phyloP scores from a whole-genome alignment of 2,329 filamentous ascomycete genomes.

The Stachybotrys echinatus region DNA sequence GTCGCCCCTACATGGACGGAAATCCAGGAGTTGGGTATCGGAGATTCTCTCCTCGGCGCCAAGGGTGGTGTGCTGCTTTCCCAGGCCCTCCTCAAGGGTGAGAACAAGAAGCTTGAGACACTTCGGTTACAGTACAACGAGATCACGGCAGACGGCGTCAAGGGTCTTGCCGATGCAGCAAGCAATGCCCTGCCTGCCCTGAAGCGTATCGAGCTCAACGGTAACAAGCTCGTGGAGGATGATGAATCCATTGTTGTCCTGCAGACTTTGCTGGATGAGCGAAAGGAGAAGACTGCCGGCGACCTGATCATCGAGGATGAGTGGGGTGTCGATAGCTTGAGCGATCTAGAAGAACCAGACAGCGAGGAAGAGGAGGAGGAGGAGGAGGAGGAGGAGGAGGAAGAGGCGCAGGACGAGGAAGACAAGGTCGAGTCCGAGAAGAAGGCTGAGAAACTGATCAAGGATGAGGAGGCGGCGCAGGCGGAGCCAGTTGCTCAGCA shows the following conservation, averaged over 20 bases:
- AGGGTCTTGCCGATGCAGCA: conserved; percentile 64
- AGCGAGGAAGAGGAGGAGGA: conserved; percentile 66
- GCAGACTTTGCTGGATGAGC: conserved; percentile 65
- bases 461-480: conserved; percentile 67
- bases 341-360: conserved; percentile 76
- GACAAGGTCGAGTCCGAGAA: conserved; percentile 66
- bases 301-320: conserved; percentile 67
- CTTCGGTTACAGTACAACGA: conserved; percentile 92
- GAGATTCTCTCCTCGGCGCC: conserved; percentile 78
- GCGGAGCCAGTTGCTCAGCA: conserved; percentile 66
- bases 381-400: conserved; percentile 63
- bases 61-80: conserved; percentile 73
- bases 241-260: conserved; percentile 67
- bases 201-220: conserved; percentile 87
- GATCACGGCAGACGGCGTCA: conserved; percentile 71
- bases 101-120: conserved; percentile 74
- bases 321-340: conserved; percentile 81
- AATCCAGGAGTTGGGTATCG: conserved; percentile 78
- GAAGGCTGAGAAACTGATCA: conserved; percentile 62
- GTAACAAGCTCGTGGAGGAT: conserved; percentile 89
- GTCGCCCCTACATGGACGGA: conserved; percentile 70
- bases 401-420: conserved; percentile 62
- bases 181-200: conserved; percentile 66
- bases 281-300: conserved; percentile 69
- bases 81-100: conserved; percentile 65